Conservation (phyloP, 768 basidiomycete genomes). For the Paxillus involutus region DNA sequence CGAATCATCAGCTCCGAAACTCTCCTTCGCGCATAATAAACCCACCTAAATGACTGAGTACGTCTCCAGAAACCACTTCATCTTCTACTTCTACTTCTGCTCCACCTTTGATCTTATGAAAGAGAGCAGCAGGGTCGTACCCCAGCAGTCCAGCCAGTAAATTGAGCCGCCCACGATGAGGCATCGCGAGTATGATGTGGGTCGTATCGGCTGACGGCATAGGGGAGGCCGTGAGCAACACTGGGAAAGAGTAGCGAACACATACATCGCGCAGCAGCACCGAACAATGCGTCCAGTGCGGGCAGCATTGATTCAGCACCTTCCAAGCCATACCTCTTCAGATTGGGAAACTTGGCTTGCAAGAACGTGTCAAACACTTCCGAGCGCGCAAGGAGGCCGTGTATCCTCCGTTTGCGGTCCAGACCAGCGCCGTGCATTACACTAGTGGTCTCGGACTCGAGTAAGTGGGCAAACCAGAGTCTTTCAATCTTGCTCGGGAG, state of each 20-base stretch:
- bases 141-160: slow-evolving; percentile 77
- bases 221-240: background rate
- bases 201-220: slow-evolving; percentile 53
- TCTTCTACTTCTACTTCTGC: slow-evolving; percentile 62
- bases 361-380: slow-evolving; percentile 86
- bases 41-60: slow-evolving; percentile 80
- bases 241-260: background rate
- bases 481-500: slow-evolving; percentile 83
- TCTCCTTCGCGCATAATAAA: slow-evolving; percentile 10
- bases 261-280: slow-evolving; percentile 58
- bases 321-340: slow-evolving; percentile 86
- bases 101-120: slow-evolving; percentile 86
- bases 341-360: slow-evolving; percentile 85
- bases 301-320: slow-evolving; percentile 95
- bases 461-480: slow-evolving; percentile 83
- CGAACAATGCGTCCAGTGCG: slow-evolving; percentile 77
- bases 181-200: slow-evolving; percentile 82
- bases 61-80: slow-evolving; percentile 74
- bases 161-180: slow-evolving; percentile 86
- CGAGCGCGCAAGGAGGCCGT: slow-evolving; percentile 67
- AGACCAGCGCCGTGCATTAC: slow-evolving; percentile 30
- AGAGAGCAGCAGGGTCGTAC: slow-evolving; percentile 66
- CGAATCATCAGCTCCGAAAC: background rate
- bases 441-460: slow-evolving; percentile 54
- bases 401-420: slow-evolving; percentile 54